phyloP scores from a whole-genome alignment of 2,329 filamentous ascomycete genomes.

The Colletotrichum tropicicola region DNA sequence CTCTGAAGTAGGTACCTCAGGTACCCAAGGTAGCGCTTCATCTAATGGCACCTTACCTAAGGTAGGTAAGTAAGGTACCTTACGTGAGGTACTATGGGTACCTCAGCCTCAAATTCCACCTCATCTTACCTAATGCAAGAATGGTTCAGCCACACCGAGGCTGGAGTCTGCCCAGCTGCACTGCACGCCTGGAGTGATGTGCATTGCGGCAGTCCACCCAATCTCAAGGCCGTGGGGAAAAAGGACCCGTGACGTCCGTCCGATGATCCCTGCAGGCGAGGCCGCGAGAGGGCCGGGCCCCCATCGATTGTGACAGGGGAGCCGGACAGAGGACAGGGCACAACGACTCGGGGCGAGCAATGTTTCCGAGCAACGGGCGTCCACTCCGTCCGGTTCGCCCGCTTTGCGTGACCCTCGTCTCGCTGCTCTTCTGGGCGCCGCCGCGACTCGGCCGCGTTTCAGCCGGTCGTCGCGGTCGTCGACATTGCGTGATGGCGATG shows the following conservation, averaged over 20 bases:
- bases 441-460: constrained; percentile 20
- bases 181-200: background rate
- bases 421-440: background rate
- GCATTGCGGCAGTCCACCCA: constrained; percentile 5
- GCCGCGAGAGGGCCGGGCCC: background rate
- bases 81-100: no score
- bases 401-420: background rate
- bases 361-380: constrained; percentile 30
- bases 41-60: no score
- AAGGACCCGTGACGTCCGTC: constrained; percentile 19
- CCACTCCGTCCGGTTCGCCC: constrained; percentile 15
- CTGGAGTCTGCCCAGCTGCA: no score
- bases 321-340: background rate
- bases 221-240: constrained; percentile 16
- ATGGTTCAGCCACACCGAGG: no score
- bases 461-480: constrained; percentile 8
- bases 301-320: constrained; percentile 23
- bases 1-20: background rate
- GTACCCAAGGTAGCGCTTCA: no score
- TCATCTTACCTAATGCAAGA: no score
- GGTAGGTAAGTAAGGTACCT: no score
- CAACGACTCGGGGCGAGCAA: constrained; percentile 7
- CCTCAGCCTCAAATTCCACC: no score
- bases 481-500: background rate
- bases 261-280: constrained; percentile 18